Evolutionary conservation across 768 basidiomycete species (phyloP).

Genomic region (Russula griseocarnosa): DNA sequence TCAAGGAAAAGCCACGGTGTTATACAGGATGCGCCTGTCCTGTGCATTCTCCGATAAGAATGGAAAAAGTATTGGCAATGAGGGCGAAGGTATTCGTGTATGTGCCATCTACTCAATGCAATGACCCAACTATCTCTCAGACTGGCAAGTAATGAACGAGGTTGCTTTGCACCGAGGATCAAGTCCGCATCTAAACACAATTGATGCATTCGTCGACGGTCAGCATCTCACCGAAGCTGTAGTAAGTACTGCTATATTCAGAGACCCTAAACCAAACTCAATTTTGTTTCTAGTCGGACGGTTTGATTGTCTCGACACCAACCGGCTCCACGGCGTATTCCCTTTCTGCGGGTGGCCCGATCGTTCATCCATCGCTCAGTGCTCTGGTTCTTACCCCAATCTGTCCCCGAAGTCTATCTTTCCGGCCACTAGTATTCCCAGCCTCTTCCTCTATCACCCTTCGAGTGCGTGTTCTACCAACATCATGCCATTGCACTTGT

Average conservation of each 20-base stretch:
- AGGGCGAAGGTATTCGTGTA: constrained; percentile 50
- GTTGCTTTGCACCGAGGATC: constrained; percentile 88
- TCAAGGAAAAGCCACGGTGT: constrained; percentile 70
- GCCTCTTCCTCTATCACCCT: constrained; percentile 71
- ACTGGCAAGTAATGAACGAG: constrained; percentile 98
- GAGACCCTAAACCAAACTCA: constrained; percentile 19
- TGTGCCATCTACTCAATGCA: constrained; percentile 4
- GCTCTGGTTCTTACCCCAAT: constrained; percentile 94
- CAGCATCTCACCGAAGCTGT: constrained; percentile 95
- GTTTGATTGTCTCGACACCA: constrained; percentile 90
- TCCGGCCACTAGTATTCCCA: constrained; percentile 88
- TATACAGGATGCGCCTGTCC: constrained; percentile 87
- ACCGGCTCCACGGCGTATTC: constrained; percentile 97
- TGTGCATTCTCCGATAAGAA: constrained; percentile 70
- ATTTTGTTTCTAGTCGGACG: constrained; percentile 64
- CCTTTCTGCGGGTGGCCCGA: constrained; percentile 91
- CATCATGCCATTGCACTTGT: not conserved
- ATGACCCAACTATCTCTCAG: constrained; percentile 38
- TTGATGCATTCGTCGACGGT: constrained; percentile 90
- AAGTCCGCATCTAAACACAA: constrained; percentile 86
- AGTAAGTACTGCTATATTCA: constrained; percentile 46
- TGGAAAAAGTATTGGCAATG: constrained; percentile 51
- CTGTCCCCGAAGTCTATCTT: constrained; percentile 87
- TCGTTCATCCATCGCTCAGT: constrained; percentile 88
- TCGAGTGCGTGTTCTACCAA: constrained; percentile 46